phyloP scores from a whole-genome alignment of 768 basidiomycete species.

The Suillus plorans region DNA sequence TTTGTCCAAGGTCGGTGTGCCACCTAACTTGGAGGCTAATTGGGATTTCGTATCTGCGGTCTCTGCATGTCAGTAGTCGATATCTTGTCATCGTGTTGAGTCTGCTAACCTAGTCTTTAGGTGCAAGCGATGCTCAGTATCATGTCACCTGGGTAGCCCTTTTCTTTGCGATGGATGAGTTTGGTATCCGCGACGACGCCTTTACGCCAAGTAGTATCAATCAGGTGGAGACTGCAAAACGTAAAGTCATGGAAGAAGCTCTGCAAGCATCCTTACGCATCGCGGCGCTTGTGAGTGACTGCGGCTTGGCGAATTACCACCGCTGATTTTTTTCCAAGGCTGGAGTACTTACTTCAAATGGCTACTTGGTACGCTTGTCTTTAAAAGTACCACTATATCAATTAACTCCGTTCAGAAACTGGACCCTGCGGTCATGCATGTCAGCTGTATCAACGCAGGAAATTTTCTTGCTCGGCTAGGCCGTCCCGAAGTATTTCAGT shows the following conservation, averaged over 20 bases:
- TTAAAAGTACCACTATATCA: conserved; percentile 13
- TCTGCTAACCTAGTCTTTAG: conserved; percentile 29
- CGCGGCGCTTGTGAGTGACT: conserved; percentile 69
- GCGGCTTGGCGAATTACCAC: conserved; percentile 2
- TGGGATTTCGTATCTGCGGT: conserved; percentile 91
- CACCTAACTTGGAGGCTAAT: conserved; percentile 75
- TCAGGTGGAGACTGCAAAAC: conserved; percentile 63
- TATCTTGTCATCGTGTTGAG: neutral
- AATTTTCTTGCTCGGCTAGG: conserved; percentile 79
- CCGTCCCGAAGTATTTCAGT: conserved; percentile 78
- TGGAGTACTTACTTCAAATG: conserved; percentile 81
- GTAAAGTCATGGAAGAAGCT: conserved; percentile 77
- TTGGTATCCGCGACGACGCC: conserved; percentile 67
- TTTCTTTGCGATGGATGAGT: conserved; percentile 82
- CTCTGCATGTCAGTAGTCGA: conserved; percentile 48
- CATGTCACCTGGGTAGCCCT: conserved; percentile 91
- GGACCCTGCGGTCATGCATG: conserved; percentile 88
- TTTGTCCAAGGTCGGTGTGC: conserved; percentile 80
- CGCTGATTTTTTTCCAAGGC: conserved; percentile 42
- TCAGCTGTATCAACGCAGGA: conserved; percentile 83
- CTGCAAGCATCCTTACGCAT: conserved; percentile 84
- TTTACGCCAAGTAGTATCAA: conserved; percentile 42
- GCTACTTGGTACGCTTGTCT: conserved; percentile 66
- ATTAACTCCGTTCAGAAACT: conserved; percentile 47
- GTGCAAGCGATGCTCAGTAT: conserved; percentile 85